Conservation (phyloP, 2,329 filamentous ascomycete genomes). For the Trichoderma atrobrunneum region DNA sequence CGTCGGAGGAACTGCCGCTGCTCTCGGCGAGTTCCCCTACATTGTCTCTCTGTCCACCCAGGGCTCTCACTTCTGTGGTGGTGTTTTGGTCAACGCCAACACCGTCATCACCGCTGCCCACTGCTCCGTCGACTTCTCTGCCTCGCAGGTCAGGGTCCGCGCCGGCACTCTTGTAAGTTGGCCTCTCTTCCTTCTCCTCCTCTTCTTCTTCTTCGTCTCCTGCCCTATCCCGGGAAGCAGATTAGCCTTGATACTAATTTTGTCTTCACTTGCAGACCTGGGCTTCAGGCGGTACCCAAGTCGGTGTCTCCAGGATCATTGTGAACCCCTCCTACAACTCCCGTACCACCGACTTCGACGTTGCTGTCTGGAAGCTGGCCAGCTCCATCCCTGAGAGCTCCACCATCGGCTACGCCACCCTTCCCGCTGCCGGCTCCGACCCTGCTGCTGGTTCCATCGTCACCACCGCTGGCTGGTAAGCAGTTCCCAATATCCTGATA, state of each 20-base stretch:
- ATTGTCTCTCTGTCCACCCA: slow-evolving; percentile 28
- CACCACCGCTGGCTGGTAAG: slow-evolving; percentile 32
- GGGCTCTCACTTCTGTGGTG: slow-evolving; percentile 30
- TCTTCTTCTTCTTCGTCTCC: too few relatives aligned
- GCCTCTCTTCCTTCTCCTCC: too few relatives aligned
- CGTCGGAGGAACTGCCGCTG: slow-evolving; percentile 28
- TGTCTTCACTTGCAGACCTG: slow-evolving; percentile 20
- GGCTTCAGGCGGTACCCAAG: slow-evolving; percentile 28
- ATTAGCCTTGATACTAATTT: neutral
- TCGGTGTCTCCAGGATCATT: slow-evolving; percentile 26
- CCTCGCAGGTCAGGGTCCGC: slow-evolving; percentile 26
- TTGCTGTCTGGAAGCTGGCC: slow-evolving; percentile 33
- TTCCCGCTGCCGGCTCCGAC: slow-evolving; percentile 28
- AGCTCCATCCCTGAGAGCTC: slow-evolving; percentile 24
- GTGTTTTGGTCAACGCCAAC: slow-evolving; percentile 30
- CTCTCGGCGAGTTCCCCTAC: slow-evolving; percentile 32
- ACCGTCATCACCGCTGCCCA: slow-evolving; percentile 35
- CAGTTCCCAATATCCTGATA: neutral
- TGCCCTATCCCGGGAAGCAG: too few relatives aligned
- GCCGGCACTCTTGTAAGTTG: slow-evolving; percentile 28
- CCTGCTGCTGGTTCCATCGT: slow-evolving; percentile 24
- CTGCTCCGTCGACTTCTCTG: slow-evolving; percentile 26
- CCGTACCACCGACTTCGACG: slow-evolving; percentile 26
- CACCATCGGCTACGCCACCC: slow-evolving; percentile 27
- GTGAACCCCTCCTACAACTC: slow-evolving; percentile 27